Base-by-base conservation (phyloP, 805 yeast genomes). In the Wickerhamiella azymoides region DNA sequence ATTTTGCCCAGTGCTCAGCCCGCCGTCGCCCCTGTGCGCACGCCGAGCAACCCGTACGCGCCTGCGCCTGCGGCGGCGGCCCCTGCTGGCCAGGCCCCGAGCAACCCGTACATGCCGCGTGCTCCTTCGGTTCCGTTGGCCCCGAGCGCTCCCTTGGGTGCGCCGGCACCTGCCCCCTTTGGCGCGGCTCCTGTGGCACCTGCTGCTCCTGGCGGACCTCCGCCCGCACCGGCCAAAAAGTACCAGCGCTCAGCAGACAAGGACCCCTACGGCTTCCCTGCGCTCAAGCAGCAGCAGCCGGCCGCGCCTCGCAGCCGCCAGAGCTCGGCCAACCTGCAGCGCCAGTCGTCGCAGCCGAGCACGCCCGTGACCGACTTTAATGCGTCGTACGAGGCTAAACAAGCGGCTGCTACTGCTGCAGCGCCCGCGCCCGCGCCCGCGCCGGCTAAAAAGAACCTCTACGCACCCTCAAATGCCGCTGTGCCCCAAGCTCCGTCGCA, bases 351-450 rank as follows among this genome's bases (percentile, higher is more conserved):
- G 5, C 18, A 19, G 10, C 32, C 37, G 8, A 21, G 37, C 10
- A 36, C 45, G 2, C 33, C 16, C 24, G 40, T 42, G 13, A 42
- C 45, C 11, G 45, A 42, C 14, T 42, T 42, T 17, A 42, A 42
- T 27, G 27, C 30, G 3, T 42, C 45, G 3, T 42, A 42, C 36
- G 35, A 42, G 32, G 35, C 33, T 5, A 33, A 14, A 14, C 44
- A 21, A 16, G 17, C 38, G 3, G 18, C 46, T 18, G 43, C 43
- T 3, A 39, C 24, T 24, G 47, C 41, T 21, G 43, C 39, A n/a
- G 41, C 30, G 19, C 43, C 49, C 4, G 41, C 44, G 10, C 40
- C 38, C 5, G 47, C 28, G 27, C 37, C 48, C 10, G 39, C 42
- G 13, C 43, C 21, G 24, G 26, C 38, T 2, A 35, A 21, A 27